phyloP scores from a whole-genome alignment of 345 rosid genomes.

The Moricandia arvensis region DNA sequence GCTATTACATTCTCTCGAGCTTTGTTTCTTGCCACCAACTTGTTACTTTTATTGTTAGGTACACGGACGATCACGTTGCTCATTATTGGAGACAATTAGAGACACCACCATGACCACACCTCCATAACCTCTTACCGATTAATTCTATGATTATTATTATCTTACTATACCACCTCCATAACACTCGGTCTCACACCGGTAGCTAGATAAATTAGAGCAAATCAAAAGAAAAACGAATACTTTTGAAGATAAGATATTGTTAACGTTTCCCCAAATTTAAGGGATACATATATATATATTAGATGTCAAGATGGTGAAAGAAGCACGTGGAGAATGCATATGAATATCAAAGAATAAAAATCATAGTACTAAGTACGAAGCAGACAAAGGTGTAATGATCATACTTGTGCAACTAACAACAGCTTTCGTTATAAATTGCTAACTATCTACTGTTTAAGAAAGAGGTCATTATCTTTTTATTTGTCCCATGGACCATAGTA shows the following conservation, averaged over 20 bases:
- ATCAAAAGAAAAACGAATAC: neutral
- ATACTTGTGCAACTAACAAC: neutral
- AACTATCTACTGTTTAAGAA: neutral
- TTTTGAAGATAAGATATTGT: slow-evolving; percentile 18
- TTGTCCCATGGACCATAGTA: neutral
- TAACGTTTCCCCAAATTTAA: slow-evolving; percentile 28
- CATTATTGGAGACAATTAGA: neutral
- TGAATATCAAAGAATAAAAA: neutral
- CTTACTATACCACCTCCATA: neutral
- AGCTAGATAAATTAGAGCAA: neutral
- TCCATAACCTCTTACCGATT: neutral
- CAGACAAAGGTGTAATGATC: slow-evolving; percentile 9
- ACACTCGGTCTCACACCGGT: neutral
- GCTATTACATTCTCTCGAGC: neutral
- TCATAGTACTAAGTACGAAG: neutral
- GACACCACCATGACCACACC: neutral
- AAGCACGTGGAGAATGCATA: slow-evolving; percentile 10
- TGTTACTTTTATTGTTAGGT: slow-evolving; percentile 1
- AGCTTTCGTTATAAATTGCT: neutral
- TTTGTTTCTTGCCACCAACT: neutral
- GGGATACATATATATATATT: neutral
- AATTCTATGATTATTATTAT: neutral
- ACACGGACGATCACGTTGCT: neutral
- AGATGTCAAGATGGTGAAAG: neutral
- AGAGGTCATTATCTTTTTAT: neutral